A percentile compares a stretch with the other conserved stretches of the same genome.
These are phyloP conservation scores for Nyctanthes arbortristis DNA, from an alignment of 257 asterid genomes.

Conservation along the genomic window DNA sequence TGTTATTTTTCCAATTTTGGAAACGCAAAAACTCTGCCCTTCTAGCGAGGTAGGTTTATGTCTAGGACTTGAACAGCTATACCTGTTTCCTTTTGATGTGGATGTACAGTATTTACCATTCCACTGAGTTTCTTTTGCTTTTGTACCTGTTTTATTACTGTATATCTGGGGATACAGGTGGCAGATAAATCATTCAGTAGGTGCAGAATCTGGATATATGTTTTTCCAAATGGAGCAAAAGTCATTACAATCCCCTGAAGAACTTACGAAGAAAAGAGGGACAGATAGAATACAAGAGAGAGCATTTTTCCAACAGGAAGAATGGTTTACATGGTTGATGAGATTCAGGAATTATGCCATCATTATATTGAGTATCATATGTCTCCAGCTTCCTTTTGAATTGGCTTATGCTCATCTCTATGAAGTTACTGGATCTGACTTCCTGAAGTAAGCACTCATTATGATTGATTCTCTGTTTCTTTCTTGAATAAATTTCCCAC, in stretches of 20 bases:
- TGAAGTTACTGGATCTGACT: conserved; percentile 58
- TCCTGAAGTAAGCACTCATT: conserved; percentile 64
- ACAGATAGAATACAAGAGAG: conserved; percentile 57
- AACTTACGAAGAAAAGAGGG: conserved; percentile 52
- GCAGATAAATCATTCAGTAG: conserved; percentile 60
- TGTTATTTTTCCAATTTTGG: conserved; percentile 91
- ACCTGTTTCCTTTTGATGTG: background rate
- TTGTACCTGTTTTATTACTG: background rate
- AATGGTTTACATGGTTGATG: conserved; percentile 84
- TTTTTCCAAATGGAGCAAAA: conserved; percentile 39
- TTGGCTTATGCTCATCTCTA: conserved; percentile 90
- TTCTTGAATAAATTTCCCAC: background rate
- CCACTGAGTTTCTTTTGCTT: background rate
- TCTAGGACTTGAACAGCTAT: background rate
- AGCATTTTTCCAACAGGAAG: conserved; percentile 75
- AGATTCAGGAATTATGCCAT: conserved; percentile 89
- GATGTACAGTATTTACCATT: background rate
- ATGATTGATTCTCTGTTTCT: background rate
- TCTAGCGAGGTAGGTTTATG: conserved; percentile 55
- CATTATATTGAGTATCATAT: conserved; percentile 71
- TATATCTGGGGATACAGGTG: conserved; percentile 47
- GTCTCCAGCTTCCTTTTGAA: conserved; percentile 96
- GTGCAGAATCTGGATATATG: conserved; percentile 53
- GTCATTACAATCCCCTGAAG: conserved; percentile 46
- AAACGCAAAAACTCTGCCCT: conserved; percentile 86